Percentiles rank a stretch among this genome's conserved stretches.
Conservation (phyloP, 2,329 filamentous ascomycete species). For the Aaosphaeria arxii region DNA sequence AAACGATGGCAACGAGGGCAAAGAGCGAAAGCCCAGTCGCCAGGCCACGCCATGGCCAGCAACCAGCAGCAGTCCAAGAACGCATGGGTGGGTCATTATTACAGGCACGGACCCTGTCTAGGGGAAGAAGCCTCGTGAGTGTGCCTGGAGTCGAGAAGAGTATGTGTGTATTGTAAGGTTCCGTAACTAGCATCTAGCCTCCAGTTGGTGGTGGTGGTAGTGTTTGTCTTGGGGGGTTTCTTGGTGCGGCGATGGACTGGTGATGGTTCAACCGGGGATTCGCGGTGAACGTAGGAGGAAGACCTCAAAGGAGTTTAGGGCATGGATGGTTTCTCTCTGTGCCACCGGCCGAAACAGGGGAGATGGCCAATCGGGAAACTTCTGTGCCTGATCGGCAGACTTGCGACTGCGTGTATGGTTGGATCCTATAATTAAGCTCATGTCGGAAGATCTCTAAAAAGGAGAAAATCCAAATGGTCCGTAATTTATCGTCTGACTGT, state of each 20-base stretch:
- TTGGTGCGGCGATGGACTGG: conserved; percentile 26
- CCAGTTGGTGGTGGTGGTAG: too few relatives aligned
- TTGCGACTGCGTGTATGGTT: conserved; percentile 18
- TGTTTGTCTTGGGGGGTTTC: conserved; percentile 9
- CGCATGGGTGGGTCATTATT: too few relatives aligned
- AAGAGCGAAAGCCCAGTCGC: conserved; percentile 4
- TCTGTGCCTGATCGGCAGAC: conserved; percentile 31
- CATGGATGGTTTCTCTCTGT: too few relatives aligned
- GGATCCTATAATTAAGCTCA: conserved; percentile 12
- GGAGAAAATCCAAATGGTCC: conserved; percentile 14
- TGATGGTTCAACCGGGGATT: not conserved
- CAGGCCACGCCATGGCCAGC: conserved; percentile 18
- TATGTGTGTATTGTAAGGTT: too few relatives aligned
- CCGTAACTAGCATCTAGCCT: too few relatives aligned
- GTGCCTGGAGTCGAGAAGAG: too few relatives aligned
- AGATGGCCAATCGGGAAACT: conserved; percentile 24
- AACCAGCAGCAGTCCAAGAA: too few relatives aligned
- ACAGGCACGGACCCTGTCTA: too few relatives aligned
- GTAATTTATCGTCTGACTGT: too few relatives aligned
- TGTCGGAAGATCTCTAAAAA: conserved; percentile 23
- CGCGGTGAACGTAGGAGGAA: too few relatives aligned
- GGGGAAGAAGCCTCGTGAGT: too few relatives aligned
- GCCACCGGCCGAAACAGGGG: conserved; percentile 2
- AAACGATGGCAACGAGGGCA: conserved; percentile 5
- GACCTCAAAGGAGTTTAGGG: too few relatives aligned